phyloP scores from a whole-genome alignment of 2,329 filamentous ascomycete species.

The Daldinia sp. region DNA sequence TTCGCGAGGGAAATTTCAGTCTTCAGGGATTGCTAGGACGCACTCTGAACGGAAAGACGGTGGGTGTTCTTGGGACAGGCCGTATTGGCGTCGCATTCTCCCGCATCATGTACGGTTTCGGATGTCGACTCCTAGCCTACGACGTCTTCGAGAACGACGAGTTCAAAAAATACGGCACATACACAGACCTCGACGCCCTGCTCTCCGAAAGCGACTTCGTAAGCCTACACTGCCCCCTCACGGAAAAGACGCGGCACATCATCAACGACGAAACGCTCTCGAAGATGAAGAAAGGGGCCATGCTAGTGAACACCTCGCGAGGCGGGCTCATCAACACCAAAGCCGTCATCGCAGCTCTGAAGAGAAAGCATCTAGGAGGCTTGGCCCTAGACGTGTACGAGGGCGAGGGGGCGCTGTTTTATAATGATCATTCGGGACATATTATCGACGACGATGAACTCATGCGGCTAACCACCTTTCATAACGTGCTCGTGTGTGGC shows the following conservation, averaged over 20 bases:
- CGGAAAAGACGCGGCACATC: slow-evolving; percentile 65
- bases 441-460: slow-evolving; percentile 73
- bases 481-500: slow-evolving; percentile 71
- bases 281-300: slow-evolving; percentile 65
- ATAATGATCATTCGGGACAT: slow-evolving; percentile 69
- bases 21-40: slow-evolving; percentile 69
- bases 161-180: slow-evolving; percentile 60
- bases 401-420: slow-evolving; percentile 69
- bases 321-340: slow-evolving; percentile 69
- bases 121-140: slow-evolving; percentile 67
- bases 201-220: slow-evolving; percentile 67
- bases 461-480: slow-evolving; percentile 73
- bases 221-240: slow-evolving; percentile 72
- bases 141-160: slow-evolving; percentile 63
- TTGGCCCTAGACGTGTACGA: slow-evolving; percentile 75
- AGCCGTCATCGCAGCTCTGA: slow-evolving; percentile 67
- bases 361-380: slow-evolving; percentile 66
- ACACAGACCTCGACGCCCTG: slow-evolving; percentile 62
- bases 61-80: slow-evolving; percentile 71
- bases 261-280: slow-evolving; percentile 63
- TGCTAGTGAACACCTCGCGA: slow-evolving; percentile 74
- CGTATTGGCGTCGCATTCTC: slow-evolving; percentile 70
- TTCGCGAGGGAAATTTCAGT: slow-evolving; percentile 73
- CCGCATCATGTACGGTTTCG: slow-evolving; percentile 70
- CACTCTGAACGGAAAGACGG: slow-evolving; percentile 70